A percentile compares a stretch with the other conserved stretches of the same genome.
Conservation (phyloP, 768 basidiomycete species). For the Amanita rubescens region DNA sequence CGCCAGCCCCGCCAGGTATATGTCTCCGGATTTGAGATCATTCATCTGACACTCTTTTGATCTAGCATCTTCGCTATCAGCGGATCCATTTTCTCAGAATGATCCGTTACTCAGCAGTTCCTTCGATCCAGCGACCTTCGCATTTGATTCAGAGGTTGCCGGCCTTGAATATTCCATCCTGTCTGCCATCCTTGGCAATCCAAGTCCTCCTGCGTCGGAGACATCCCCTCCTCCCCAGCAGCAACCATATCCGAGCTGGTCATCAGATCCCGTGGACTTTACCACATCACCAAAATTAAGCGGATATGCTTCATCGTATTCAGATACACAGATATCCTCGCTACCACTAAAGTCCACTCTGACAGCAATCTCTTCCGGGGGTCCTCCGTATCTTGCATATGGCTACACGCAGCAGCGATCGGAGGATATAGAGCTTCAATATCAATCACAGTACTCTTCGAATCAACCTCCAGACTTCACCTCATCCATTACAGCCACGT, state of each 20-base stretch:
- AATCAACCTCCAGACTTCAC: slow-evolving; percentile 21
- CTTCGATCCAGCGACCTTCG: slow-evolving; percentile 54
- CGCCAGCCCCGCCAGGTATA: slow-evolving; percentile 28
- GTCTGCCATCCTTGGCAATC: slow-evolving; percentile 81
- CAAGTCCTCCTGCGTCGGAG: slow-evolving; percentile 45
- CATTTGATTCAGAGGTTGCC: slow-evolving; percentile 85
- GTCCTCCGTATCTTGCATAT: slow-evolving; percentile 39
- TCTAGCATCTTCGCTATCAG: slow-evolving; percentile 22
- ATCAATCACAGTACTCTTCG: slow-evolving; percentile 26
- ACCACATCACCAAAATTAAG: slow-evolving; percentile 27
- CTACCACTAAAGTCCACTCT: slow-evolving; percentile 27
- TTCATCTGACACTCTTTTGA: neutral
- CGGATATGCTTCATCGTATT: slow-evolving; percentile 26
- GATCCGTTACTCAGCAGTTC: slow-evolving; percentile 56
- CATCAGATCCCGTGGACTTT: slow-evolving; percentile 34
- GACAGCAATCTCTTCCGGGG: slow-evolving; percentile 28
- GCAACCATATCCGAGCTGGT: slow-evolving; percentile 34
- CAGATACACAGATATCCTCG: slow-evolving; percentile 26
- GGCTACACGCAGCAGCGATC: slow-evolving; percentile 34
- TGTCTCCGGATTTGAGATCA: slow-evolving; percentile 9
- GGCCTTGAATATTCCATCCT: slow-evolving; percentile 95
- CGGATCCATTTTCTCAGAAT: slow-evolving; percentile 44
- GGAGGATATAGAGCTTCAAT: slow-evolving; percentile 33
- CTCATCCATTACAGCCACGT: slow-evolving; percentile 45
- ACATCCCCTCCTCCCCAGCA: slow-evolving; percentile 35